Percentiles rank a stretch among this genome's conserved stretches.
Conservation (phyloP, 331 rosid species). For the Quercus tomentella region DNA sequence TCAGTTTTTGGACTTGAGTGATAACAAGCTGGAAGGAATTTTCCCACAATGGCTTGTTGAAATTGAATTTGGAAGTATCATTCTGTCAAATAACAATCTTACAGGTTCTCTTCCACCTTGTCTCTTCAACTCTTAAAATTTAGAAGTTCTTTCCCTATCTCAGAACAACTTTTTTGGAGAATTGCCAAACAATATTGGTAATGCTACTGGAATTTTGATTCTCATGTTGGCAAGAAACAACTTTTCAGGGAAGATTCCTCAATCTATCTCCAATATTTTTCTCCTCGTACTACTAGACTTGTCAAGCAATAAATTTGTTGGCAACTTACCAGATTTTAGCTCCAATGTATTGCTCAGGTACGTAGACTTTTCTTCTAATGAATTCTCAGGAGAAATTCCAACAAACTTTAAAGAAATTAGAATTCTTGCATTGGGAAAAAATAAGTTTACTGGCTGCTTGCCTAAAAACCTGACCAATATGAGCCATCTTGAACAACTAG, state of each 20-base stretch:
- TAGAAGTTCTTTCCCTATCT: slow-evolving; percentile 18
- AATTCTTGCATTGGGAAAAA: neutral
- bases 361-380: slow-evolving; percentile 28
- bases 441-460: slow-evolving; percentile 7
- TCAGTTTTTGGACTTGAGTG: too few species aligned
- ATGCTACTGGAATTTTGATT: neutral
- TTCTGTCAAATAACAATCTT: slow-evolving; percentile 27
- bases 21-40: too few species aligned
- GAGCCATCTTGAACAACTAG: slow-evolving; percentile 22
- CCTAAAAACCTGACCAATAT: slow-evolving; percentile 19
- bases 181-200: slow-evolving; percentile 19
- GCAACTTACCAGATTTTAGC: slow-evolving; percentile 13
- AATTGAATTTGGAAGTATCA: neutral
- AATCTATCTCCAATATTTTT: slow-evolving; percentile 16
- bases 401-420: slow-evolving; percentile 13
- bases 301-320: slow-evolving; percentile 17
- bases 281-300: slow-evolving; percentile 23
- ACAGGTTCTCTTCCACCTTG: slow-evolving; percentile 23
- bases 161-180: slow-evolving; percentile 26
- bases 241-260: slow-evolving; percentile 25
- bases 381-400: slow-evolving; percentile 27
- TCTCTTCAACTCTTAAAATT: slow-evolving; percentile 11
- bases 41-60: too few species aligned
- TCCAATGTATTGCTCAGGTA: slow-evolving; percentile 4
- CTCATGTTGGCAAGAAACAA: slow-evolving; percentile 28